Conservation (phyloP, 805 yeast genomes). For the Wickerhamomyces mucosus region DNA sequence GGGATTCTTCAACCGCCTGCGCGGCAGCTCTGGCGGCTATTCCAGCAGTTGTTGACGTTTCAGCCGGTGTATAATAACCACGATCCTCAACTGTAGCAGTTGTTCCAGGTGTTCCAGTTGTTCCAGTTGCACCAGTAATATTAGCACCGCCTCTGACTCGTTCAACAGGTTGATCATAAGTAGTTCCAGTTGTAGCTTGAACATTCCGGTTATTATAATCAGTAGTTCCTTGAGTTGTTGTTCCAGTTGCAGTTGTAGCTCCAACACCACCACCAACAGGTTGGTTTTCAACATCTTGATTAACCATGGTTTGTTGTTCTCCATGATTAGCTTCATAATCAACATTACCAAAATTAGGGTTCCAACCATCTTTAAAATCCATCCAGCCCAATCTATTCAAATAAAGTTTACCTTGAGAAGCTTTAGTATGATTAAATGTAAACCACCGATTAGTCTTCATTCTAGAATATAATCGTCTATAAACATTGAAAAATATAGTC, state of each 20-base stretch:
- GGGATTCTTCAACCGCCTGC: background rate
- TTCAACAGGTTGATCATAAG: too few species aligned
- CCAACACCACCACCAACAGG: too few species aligned
- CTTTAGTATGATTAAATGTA: slow-evolving; percentile 3
- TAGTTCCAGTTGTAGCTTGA: slow-evolving; percentile 1
- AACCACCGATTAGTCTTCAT: slow-evolving; percentile 1
- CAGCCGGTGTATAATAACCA: background rate
- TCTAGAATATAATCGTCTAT: slow-evolving; percentile 10
- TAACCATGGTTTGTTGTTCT: background rate
- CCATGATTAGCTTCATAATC: background rate
- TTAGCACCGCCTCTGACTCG: background rate
- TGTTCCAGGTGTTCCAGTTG: background rate
- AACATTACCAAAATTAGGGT: background rate
- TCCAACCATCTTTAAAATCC: background rate
- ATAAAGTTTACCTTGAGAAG: slow-evolving; percentile 1
- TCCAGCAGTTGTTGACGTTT: background rate
- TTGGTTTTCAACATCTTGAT: too few species aligned
- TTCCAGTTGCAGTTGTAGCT: background rate
- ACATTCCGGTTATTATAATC: background rate
- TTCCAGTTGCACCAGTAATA: slow-evolving; percentile 1
- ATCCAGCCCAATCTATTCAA: slow-evolving; percentile 2
- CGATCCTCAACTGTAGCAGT: background rate
- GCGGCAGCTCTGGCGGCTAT: background rate
- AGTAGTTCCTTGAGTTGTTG: background rate
- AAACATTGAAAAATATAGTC: slow-evolving; percentile 21